Evolutionary conservation across 2,329 filamentous ascomycete genomes (phyloP).

Genomic region (Elsinoe arachidis): DNA sequence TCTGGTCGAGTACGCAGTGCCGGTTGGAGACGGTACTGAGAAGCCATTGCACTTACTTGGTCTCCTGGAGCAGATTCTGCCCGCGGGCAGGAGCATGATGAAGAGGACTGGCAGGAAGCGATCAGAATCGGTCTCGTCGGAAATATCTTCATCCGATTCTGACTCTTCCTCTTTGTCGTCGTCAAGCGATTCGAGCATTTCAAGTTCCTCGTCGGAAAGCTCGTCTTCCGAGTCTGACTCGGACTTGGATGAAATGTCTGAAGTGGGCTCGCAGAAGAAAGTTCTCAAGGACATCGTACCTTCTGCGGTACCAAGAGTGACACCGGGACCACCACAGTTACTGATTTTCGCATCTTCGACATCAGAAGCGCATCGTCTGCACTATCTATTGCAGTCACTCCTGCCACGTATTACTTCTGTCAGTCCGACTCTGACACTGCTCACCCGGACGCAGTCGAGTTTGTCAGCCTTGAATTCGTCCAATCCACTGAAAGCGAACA

Average conservation of each 20-base stretch:
- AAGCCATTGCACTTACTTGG: conserved; percentile 76
- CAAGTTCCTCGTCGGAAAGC: neutral
- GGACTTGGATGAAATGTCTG: conserved; percentile 6
- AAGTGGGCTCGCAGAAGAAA: neutral
- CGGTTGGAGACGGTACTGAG: conserved; percentile 43
- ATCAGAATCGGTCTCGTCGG: conserved; percentile 22
- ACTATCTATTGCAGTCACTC: conserved; percentile 55
- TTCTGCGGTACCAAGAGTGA: neutral
- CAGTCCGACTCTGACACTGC: conserved; percentile 25
- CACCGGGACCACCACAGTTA: conserved; percentile 13
- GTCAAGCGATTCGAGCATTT: neutral
- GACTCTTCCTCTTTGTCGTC: conserved; percentile 11
- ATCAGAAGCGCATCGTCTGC: conserved; percentile 77
- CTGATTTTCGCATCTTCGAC: conserved; percentile 89
- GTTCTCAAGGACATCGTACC: no score
- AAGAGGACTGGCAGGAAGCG: neutral
- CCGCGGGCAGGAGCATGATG: conserved; percentile 23
- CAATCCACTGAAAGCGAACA: conserved; percentile 50
- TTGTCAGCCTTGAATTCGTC: conserved; percentile 46
- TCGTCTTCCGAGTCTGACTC: neutral
- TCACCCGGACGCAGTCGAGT: conserved; percentile 57
- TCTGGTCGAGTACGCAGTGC: conserved; percentile 40
- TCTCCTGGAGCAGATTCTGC: neutral
- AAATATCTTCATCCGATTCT: conserved; percentile 18
- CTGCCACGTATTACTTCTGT: conserved; percentile 22